Percentiles rank a stretch among this genome's conserved stretches.
Conservation (phyloP, 257 asterid genomes). For the Nicotiana tomentosiformis region DNA sequence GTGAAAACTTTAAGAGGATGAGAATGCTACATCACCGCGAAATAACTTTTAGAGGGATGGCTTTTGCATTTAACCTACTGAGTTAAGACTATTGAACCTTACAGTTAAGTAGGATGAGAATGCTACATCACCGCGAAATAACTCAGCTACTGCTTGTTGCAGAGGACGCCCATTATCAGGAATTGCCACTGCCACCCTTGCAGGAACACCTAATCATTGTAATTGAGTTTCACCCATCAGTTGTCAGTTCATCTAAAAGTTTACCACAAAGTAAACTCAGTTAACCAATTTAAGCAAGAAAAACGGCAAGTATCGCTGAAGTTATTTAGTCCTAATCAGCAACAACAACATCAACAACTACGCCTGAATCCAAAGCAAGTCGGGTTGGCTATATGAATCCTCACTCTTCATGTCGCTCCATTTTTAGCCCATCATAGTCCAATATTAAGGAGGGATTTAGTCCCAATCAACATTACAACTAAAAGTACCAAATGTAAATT, state of each 20-base stretch:
- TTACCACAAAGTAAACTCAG: not conserved
- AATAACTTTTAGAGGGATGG: not conserved
- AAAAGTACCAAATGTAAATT: not conserved
- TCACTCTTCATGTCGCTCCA: not conserved
- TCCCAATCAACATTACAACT: not conserved
- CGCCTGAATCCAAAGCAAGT: not conserved
- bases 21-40: too few relatives aligned
- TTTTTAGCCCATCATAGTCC: not conserved
- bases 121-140: conserved; percentile 37
- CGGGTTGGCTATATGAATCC: not conserved
- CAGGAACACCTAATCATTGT: conserved; percentile 47
- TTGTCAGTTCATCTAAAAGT: not conserved
- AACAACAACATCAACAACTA: not conserved
- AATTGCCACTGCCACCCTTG: conserved; percentile 37
- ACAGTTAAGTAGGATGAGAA: conserved; percentile 62
- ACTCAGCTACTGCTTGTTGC: conserved; percentile 39
- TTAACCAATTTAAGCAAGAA: conserved; percentile 7
- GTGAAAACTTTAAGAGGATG: not conserved
- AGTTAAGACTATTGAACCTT: conserved; percentile 25
- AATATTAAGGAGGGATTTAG: not conserved
- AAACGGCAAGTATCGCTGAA: not conserved
- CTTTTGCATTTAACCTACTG: not conserved
- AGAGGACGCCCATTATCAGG: conserved; percentile 40
- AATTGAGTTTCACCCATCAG: not conserved
- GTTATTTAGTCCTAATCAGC: not conserved